phyloP scores from a whole-genome alignment of 2,329 filamentous ascomycete genomes.

The Hypocrella siamensis region DNA sequence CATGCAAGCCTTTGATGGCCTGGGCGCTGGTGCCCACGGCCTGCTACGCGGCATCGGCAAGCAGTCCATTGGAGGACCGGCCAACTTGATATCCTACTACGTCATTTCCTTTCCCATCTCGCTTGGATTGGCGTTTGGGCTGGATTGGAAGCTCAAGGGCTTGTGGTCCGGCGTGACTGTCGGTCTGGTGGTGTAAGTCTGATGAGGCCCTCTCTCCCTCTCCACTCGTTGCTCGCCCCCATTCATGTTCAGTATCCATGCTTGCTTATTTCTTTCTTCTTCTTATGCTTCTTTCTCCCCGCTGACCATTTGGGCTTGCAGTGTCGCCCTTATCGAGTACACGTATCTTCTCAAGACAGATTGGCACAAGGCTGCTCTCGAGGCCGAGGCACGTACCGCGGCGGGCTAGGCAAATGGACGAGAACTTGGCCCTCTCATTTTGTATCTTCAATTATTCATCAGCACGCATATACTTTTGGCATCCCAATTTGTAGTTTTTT shows the following conservation, averaged over 20 bases:
- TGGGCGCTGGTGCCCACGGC: constrained; percentile 68
- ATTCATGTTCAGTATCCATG: too few species aligned
- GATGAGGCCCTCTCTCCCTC: too few species aligned
- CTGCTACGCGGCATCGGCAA: constrained; percentile 75
- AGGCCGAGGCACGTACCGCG: constrained; percentile 36
- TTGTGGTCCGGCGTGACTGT: constrained; percentile 69
- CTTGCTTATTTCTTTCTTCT: background rate
- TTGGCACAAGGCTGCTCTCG: constrained; percentile 35
- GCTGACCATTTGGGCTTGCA: constrained; percentile 10
- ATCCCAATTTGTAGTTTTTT: too few species aligned
- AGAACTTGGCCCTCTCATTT: too few species aligned
- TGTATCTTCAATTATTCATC: background rate
- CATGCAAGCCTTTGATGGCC: constrained; percentile 79
- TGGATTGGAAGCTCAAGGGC: constrained; percentile 63
- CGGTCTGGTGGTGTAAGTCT: constrained; percentile 47
- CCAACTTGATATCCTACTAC: constrained; percentile 80
- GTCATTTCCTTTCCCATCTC: constrained; percentile 70
- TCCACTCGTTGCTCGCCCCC: too few species aligned
- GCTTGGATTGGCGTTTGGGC: constrained; percentile 60
- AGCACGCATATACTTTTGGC: too few species aligned
- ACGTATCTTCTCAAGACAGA: constrained; percentile 33
- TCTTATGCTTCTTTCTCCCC: background rate
- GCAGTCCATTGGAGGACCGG: constrained; percentile 79
- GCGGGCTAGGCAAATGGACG: too few species aligned
- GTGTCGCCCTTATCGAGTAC: constrained; percentile 38